Percentiles rank a stretch among this genome's conserved stretches.
phyloP scores from a whole-genome alignment of 345 rosid genomes.

The Aegle marmelos region DNA sequence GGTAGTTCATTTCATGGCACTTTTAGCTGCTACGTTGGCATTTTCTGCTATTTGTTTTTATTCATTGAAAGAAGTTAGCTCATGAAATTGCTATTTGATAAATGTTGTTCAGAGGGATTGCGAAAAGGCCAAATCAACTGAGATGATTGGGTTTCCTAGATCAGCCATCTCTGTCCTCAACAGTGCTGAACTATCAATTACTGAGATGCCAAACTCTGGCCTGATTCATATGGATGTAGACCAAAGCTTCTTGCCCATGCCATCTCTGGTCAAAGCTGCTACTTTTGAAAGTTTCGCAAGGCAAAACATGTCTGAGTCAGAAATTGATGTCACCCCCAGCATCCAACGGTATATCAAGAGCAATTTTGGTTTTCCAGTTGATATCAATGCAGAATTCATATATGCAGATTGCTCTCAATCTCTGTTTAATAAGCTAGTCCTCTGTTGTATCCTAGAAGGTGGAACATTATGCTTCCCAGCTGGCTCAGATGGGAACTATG shows the following conservation, averaged over 20 bases:
- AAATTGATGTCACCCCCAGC: conserved; percentile 71
- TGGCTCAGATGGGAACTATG: too few relatives aligned
- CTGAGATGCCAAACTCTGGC: conserved; percentile 36
- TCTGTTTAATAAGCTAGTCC: too few relatives aligned
- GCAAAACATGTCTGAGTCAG: conserved; percentile 84
- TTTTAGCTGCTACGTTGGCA: background rate
- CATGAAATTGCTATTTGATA: conserved; percentile 10
- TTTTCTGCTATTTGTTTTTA: background rate
- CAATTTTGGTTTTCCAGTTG: conserved; percentile 66
- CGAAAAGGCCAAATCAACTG: conserved; percentile 47
- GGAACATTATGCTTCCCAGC: too few relatives aligned
- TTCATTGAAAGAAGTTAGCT: conserved; percentile 5
- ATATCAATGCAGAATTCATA: too few relatives aligned
- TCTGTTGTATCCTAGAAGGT: too few relatives aligned
- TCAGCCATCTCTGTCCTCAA: conserved; percentile 70
- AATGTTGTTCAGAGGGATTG: conserved; percentile 56
- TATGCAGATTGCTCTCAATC: too few relatives aligned
- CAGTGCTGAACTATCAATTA: conserved; percentile 66
- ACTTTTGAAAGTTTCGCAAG: conserved; percentile 35
- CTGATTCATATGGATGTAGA: conserved; percentile 92
- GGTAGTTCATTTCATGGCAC: background rate
- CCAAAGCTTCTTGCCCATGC: conserved; percentile 63
- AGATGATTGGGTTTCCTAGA: conserved; percentile 57
- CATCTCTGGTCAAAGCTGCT: conserved; percentile 53
- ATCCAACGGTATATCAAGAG: conserved; percentile 60